Evolutionary conservation across 768 basidiomycete genomes (phyloP).

Genomic region (Pilatotrama ljubarskyi): DNA sequence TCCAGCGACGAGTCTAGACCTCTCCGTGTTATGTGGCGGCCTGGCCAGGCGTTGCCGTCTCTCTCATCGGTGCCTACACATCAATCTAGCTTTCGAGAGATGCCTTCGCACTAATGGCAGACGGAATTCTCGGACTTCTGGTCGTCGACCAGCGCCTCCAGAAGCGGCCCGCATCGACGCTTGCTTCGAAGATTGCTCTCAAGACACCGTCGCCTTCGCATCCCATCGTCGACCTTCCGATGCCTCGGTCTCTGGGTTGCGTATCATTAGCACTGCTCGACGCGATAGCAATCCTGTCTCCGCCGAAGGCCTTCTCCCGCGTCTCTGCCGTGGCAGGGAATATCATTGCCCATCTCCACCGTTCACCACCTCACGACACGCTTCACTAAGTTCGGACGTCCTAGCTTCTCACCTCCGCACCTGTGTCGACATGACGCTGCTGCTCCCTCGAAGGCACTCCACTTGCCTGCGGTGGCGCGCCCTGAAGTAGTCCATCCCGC

Average conservation of each 20-base stretch:
- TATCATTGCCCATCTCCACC: not conserved
- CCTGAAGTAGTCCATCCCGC: not conserved
- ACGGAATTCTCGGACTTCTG: conserved; percentile 5
- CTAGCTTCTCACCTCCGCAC: not conserved
- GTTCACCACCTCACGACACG: not conserved
- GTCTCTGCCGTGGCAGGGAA: not conserved
- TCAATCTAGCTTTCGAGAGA: conserved; percentile 7
- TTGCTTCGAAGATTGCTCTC: not conserved
- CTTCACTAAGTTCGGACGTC: not conserved
- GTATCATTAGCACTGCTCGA: not conserved
- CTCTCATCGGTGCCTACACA: not conserved
- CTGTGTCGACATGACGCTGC: conserved; percentile 2
- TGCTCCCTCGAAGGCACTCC: not conserved
- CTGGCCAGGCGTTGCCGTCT: not conserved
- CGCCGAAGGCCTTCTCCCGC: conserved; percentile 3
- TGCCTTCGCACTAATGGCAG: not conserved
- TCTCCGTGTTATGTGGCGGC: not conserved
- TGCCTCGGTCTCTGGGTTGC: conserved; percentile 1
- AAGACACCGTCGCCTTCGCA: conserved; percentile 8
- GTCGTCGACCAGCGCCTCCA: not conserved
- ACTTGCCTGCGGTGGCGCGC: not conserved
- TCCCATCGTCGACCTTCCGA: not conserved
- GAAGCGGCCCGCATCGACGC: not conserved
- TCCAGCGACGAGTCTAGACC: not conserved
- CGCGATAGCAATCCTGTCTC: not conserved